Conservation (phyloP, 371 early-diverging fungal genomes). For the Rhizomucor miehei region DNA sequence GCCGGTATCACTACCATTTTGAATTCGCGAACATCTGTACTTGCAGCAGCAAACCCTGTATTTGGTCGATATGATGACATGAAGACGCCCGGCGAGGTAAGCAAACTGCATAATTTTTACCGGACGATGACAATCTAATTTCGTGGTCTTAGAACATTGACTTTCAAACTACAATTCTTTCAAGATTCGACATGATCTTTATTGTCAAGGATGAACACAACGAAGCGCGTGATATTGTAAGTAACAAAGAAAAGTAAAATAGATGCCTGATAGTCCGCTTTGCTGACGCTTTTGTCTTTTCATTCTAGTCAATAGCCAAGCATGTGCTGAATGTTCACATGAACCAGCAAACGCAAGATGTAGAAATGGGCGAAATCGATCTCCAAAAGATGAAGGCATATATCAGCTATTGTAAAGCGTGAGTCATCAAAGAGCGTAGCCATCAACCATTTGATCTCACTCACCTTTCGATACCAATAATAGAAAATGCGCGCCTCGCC, state of each 20-base stretch:
- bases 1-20: slow-evolving; percentile 99
- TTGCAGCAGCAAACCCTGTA: slow-evolving; percentile 99
- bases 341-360: slow-evolving; percentile 65
- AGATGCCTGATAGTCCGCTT: not conserved
- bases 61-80: slow-evolving; percentile 99
- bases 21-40: slow-evolving; percentile 97
- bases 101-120: not conserved
- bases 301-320: slow-evolving; percentile 75
- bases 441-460: not conserved
- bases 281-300: not conserved
- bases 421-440: slow-evolving; percentile 19
- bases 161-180: slow-evolving; percentile 98
- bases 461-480: not conserved
- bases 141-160: slow-evolving; percentile 88
- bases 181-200: slow-evolving; percentile 97
- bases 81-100: slow-evolving; percentile 91
- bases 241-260: slow-evolving; percentile 1
- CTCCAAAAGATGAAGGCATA: slow-evolving; percentile 92
- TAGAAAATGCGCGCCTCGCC: slow-evolving; percentile 90
- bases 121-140: not conserved
- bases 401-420: slow-evolving; percentile 92
- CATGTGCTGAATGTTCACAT: slow-evolving; percentile 94
- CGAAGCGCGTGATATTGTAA: slow-evolving; percentile 76
- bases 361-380: slow-evolving; percentile 76
- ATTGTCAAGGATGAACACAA: slow-evolving; percentile 93